Evolutionary conservation across 2,329 filamentous ascomycete species (phyloP).

Genomic region (Penicillium sp.): DNA sequence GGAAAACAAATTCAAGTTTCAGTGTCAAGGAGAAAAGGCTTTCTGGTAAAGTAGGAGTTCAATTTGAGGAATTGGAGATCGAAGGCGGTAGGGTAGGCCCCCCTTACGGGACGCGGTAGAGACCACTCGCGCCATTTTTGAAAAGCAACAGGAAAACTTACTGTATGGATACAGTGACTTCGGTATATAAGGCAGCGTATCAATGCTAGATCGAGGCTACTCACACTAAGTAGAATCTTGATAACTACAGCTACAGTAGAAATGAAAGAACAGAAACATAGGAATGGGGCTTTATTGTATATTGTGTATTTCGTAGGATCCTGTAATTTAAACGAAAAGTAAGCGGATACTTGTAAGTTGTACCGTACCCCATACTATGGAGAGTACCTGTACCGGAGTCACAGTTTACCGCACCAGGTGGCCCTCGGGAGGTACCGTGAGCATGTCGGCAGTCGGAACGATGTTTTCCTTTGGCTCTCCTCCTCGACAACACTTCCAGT

Average conservation of each 20-base stretch:
- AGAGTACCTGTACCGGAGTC: too few species aligned
- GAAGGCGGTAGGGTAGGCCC: slow-evolving; percentile 7
- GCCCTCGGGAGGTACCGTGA: slow-evolving; percentile 28
- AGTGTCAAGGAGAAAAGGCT: background rate
- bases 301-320: too few species aligned
- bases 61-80: background rate
- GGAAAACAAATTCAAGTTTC: slow-evolving; percentile 8
- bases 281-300: too few species aligned
- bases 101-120: slow-evolving; percentile 10
- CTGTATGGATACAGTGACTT: background rate
- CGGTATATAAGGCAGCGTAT: too few species aligned
- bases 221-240: background rate
- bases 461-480: slow-evolving; percentile 11
- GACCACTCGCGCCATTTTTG: slow-evolving; percentile 16
- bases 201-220: too few species aligned
- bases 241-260: background rate
- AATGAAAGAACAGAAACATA: too few species aligned
- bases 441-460: slow-evolving; percentile 24
- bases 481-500: slow-evolving; percentile 1
- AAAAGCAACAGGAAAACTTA: slow-evolving; percentile 10
- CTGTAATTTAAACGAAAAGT: too few species aligned
- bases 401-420: slow-evolving; percentile 1
- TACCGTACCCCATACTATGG: background rate
- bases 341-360: background rate
- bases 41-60: background rate